Evolutionary conservation across 108 stramenopile species (phyloP), one percentile per base, ranked within the genome.

Genomic region (Cyclostephanos invisitatus): DNA sequence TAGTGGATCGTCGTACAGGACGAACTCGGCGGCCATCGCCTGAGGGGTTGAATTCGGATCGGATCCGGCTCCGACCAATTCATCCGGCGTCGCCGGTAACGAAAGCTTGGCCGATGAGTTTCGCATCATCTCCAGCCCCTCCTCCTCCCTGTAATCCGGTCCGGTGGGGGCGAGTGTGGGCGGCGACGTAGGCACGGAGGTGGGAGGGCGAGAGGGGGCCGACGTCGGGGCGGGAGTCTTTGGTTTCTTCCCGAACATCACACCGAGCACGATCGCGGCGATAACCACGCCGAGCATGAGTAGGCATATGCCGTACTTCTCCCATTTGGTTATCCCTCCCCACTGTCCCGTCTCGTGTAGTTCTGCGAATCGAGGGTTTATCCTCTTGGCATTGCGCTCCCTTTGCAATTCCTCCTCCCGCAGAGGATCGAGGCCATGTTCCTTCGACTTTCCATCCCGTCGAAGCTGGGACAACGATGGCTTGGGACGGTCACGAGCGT

Each of bases 1-100:
- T 24, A 72, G 35, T 14, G 25, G 49, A 67, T 78, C 70, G 67
- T 72, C 77, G 54, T 67, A 78, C 25, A 78, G 47, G 8, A 78
- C 66, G 62, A 72, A 78, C 44, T 78, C 77, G 5, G 70, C 77
- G 2, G 77, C 77, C 20, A 78, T 50, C 49, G 66, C 66, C 51
- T 78, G 77, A 7, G 77, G 77, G 3, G 77, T 78, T 17, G 69
- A 51, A 3, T 12, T 15, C 28, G 51, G 22, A 48, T 67, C 58
- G 8, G 22, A 32, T 21, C 64, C 65, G 6, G 70, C 59, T 11
- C 77, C 77, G 6, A 66, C 42, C 50, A 78, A 62, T 32, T 60
- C 77, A n/a, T 78, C 77, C 1, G 77, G 77, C 62, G 22, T 65
- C 21, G 66, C 25, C 0, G 65, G 57, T 32, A 78, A 42, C 17